Base-by-base conservation (phyloP, 2,329 filamentous ascomycete genomes). In the Aplosporella prunicola region DNA sequence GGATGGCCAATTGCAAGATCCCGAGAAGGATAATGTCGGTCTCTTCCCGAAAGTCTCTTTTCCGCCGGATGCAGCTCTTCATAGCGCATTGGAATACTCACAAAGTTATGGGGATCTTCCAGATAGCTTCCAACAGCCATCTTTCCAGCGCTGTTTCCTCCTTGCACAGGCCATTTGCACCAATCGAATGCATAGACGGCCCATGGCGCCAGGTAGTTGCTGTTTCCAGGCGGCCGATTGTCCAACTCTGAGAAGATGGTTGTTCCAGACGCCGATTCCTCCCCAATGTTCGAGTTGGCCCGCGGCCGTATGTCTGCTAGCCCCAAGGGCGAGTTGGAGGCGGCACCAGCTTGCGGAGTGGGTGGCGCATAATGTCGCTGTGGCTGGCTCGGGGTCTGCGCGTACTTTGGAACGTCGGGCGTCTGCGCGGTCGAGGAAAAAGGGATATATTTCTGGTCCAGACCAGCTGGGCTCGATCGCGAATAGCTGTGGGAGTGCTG, bases 61-160 rank as follows among this genome's bases (percentile, higher is more conserved):
- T 10, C 13, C 25, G 16, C 9, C 9, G 29, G 27, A 29, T 14
- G 14, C 27, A 17, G 27, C 20, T 20, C 11, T n/a, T 29, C 14
- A 29, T 7, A 11, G 14, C 27, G 15, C 27, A 29, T 7, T 29
- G 27, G 13, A 25, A 14, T 31, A 61, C 75, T 51, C 68, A 94
- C 87, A 68, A 93, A 98, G 58, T 98, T 98, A 65, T 98, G 91
- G 5, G 88, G 89, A 62, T 98, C 91, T 63, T 98, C 91, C 35
- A 96, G 67, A 58, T 96, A 96, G 66, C 91, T 98, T 42, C 89
- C 91, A 25, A 98, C 72, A 9, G 91, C 91, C 50, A 98, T 74
- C 62, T 96, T 96, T 25, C 91, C 91, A 3, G 85, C 86, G 44
- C 84, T 80, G 47, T 79, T 62, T 22, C 58, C 58, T 23, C 67